Evolutionary conservation across 2,329 filamentous ascomycete species (phyloP).

Genomic region (Torrubiella hemipterigena): DNA sequence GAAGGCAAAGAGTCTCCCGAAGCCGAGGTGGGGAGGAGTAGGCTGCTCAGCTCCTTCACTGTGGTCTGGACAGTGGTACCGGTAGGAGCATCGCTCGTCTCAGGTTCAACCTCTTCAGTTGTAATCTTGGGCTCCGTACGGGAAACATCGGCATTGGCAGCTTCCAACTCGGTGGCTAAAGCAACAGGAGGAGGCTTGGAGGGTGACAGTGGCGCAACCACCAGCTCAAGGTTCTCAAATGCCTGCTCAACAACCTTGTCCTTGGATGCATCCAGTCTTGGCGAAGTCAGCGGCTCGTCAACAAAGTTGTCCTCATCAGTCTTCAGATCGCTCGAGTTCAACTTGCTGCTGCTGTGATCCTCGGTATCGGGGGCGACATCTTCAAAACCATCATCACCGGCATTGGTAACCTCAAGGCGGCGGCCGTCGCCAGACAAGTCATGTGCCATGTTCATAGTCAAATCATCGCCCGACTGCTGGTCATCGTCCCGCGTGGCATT

Average conservation of each 20-base stretch:
- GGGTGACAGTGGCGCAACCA: slow-evolving; percentile 47
- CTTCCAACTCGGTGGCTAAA: slow-evolving; percentile 13
- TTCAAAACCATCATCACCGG: slow-evolving; percentile 84
- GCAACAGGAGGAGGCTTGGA: slow-evolving; percentile 21
- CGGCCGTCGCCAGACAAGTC: slow-evolving; percentile 46
- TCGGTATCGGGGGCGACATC: slow-evolving; percentile 65
- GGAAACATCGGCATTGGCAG: slow-evolving; percentile 9
- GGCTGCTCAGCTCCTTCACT: slow-evolving; percentile 3
- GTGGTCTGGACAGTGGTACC: slow-evolving; percentile 1
- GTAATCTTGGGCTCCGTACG: slow-evolving; percentile 8
- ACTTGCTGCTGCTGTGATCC: slow-evolving; percentile 41
- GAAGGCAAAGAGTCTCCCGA: background rate
- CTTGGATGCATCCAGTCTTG: slow-evolving; percentile 48
- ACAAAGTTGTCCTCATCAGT: slow-evolving; percentile 60
- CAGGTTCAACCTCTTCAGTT: slow-evolving; percentile 6
- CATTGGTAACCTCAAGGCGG: slow-evolving; percentile 69
- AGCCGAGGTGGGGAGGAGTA: too few relatives aligned
- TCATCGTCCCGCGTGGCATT: slow-evolving; percentile 25
- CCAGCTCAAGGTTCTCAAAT: slow-evolving; percentile 43
- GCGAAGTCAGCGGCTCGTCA: slow-evolving; percentile 64
- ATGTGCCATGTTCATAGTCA: slow-evolving; percentile 45
- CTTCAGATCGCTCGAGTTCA: slow-evolving; percentile 1
- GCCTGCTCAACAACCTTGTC: slow-evolving; percentile 39
- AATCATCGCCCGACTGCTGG: slow-evolving; percentile 37
- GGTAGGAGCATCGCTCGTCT: slow-evolving; percentile 7